Evolutionary conservation across 345 rosid species (phyloP).

Genomic region (thale cress (Arabidopsis thaliana)): TAIR10.1 NC_003071.7:12826001-12826500

Average conservation of each 20-base stretch:
- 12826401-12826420: conserved; percentile 71
- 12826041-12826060: conserved; percentile 58
- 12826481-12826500: background rate
- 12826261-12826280: conserved; percentile 67
- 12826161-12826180: conserved; percentile 73
- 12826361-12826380: conserved; percentile 66
- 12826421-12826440: conserved; percentile 58
- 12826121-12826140: conserved; percentile 67
- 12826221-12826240: conserved; percentile 73
- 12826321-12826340: conserved; percentile 73
- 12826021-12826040: conserved; percentile 61
- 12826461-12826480: conserved; percentile 17
- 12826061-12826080: conserved; percentile 65
- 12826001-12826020: conserved; percentile 72
- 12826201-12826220: conserved; percentile 72
- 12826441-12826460: conserved; percentile 43
- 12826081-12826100: conserved; percentile 70
- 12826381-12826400: conserved; percentile 67
- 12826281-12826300: conserved; percentile 69
- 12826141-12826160: conserved; percentile 66
- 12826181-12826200: conserved; percentile 81
- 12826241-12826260: conserved; percentile 67
- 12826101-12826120: conserved; percentile 70
- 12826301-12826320: conserved; percentile 66
- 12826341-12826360: conserved; percentile 66